phyloP scores from a whole-genome alignment of 2,329 filamentous ascomycete species.

The Esteya vermicola region DNA sequence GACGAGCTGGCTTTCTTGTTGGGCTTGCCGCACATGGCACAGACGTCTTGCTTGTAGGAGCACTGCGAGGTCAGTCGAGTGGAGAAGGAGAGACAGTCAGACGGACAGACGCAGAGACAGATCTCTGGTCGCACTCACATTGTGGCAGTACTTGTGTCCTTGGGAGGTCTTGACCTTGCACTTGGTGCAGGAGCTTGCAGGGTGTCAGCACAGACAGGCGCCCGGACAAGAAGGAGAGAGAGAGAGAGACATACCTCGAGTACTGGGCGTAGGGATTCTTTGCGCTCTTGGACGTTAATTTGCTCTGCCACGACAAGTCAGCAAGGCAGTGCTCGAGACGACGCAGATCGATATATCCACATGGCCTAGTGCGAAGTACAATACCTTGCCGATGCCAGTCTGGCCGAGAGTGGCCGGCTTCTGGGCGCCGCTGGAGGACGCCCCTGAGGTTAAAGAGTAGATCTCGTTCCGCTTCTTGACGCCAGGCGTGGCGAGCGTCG shows the following conservation, averaged over 20 bases:
- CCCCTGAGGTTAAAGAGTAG: constrained; percentile 45
- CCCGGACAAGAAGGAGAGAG: not conserved
- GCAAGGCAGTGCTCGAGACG: no score
- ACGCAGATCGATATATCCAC: not conserved
- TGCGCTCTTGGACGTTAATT: constrained; percentile 47
- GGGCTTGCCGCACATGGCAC: constrained; percentile 49
- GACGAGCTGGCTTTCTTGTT: constrained; percentile 33
- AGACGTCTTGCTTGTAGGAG: constrained; percentile 48
- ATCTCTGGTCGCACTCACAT: no score
- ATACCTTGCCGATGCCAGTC: constrained; percentile 44
- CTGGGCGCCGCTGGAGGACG: constrained; percentile 24
- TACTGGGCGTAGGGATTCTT: constrained; percentile 54
- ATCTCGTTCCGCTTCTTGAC: constrained; percentile 56
- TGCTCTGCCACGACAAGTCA: constrained; percentile 32
- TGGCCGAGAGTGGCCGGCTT: constrained; percentile 40
- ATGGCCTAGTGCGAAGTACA: not conserved
- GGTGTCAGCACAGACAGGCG: not conserved
- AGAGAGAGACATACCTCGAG: constrained; percentile 21
- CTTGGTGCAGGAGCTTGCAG: constrained; percentile 34
- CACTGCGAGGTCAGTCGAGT: constrained; percentile 23
- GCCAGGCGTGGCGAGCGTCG: constrained; percentile 46
- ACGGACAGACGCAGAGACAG: no score
- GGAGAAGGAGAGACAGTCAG: no score
- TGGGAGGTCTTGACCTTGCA: constrained; percentile 52
- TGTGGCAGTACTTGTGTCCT: constrained; percentile 44